These are phyloP conservation scores for Thozetella sp. DNA, from an alignment of 495 filamentous ascomycete species.

Conservation along the genomic window DNA sequence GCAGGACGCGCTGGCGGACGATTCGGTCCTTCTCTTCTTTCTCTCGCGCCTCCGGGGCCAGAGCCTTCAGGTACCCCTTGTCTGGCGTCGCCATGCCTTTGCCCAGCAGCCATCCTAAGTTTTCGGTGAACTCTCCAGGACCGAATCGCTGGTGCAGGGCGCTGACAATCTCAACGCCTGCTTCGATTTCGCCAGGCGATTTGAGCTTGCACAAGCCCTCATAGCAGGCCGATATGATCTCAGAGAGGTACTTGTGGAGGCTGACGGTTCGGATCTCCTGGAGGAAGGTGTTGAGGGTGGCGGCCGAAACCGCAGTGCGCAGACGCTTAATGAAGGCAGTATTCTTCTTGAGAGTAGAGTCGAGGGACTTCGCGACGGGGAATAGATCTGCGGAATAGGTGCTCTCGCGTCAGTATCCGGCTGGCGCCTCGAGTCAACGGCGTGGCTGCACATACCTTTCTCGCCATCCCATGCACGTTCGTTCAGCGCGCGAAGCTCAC, in stretches of 20 bases:
- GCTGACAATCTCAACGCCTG: constrained; percentile 89
- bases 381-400: constrained; percentile 67
- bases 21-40: constrained; percentile 95
- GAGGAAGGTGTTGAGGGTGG: constrained; percentile 78
- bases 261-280: constrained; percentile 92
- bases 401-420: not conserved
- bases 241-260: constrained; percentile 95
- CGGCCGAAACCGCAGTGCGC: constrained; percentile 81
- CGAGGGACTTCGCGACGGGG: constrained; percentile 76
- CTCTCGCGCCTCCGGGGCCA: constrained; percentile 81
- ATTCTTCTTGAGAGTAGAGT: constrained; percentile 98
- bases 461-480: constrained; percentile 85
- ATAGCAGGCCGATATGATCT: constrained; percentile 97
- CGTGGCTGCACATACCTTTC: constrained; percentile 57
- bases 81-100: constrained; percentile 92
- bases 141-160: constrained; percentile 96
- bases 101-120: constrained; percentile 90
- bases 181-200: constrained; percentile 83
- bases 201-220: constrained; percentile 94
- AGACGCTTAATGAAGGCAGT: constrained; percentile 98
- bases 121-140: constrained; percentile 84
- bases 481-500: constrained; percentile 89
- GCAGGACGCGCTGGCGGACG: constrained; percentile 78
- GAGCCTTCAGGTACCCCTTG: constrained; percentile 76
- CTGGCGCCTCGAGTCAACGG: constrained; percentile 12